phyloP scores from a whole-genome alignment of 768 basidiomycete genomes.

The Russula abietina region DNA sequence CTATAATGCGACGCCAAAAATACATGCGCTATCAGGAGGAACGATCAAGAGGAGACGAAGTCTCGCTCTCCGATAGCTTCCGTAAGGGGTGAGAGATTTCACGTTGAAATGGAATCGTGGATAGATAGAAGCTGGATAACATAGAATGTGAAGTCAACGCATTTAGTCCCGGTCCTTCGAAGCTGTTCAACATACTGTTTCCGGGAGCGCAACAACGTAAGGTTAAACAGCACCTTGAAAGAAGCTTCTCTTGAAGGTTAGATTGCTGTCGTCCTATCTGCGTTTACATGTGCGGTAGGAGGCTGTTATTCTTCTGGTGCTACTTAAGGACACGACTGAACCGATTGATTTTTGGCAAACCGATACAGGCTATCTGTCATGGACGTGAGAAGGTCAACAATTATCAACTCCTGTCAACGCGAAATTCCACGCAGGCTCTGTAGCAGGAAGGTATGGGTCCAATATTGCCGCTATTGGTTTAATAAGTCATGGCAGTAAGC shows the following conservation, averaged over 20 bases:
- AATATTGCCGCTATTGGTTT: slow-evolving; percentile 2
- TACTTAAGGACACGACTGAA: background rate
- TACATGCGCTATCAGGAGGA: background rate
- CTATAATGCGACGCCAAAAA: background rate
- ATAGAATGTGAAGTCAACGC: background rate
- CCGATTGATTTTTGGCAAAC: background rate
- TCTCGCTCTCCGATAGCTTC: background rate
- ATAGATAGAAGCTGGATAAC: background rate
- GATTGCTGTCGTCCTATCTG: background rate
- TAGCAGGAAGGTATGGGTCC: background rate
- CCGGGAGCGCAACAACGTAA: slow-evolving; percentile 1
- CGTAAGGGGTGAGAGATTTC: background rate
- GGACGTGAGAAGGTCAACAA: background rate
- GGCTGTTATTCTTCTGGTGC: background rate
- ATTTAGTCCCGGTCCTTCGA: background rate
- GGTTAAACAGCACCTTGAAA: background rate
- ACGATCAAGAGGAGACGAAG: background rate
- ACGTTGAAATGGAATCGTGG: background rate
- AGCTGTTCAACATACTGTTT: background rate
- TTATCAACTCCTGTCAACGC: slow-evolving; percentile 1
- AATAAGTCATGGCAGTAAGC: background rate
- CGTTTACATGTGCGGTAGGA: background rate
- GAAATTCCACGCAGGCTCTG: slow-evolving; percentile 6
- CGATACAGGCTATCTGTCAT: background rate
- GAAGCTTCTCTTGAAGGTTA: background rate